Base-by-base conservation (phyloP, 305 asterid species). In the Fraxinus velutina region DNA sequence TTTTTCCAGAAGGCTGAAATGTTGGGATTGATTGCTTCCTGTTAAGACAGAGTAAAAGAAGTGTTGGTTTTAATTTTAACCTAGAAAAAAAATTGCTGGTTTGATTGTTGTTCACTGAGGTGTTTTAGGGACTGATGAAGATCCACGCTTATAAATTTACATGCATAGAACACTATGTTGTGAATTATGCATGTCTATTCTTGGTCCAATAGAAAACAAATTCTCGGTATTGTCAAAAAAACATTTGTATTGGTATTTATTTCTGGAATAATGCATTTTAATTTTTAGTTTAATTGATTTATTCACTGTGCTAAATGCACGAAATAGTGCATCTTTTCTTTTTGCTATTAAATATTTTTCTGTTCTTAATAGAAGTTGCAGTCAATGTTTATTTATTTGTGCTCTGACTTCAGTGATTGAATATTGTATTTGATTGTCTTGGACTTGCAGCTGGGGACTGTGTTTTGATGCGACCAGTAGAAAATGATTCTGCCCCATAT, bases 371-470 rank as follows among this genome's bases (percentile, higher is more conserved):
- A 13, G 36, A 10, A 6, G 7, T 68, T 8, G 39, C 74, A 3
- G 29, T 68, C n/a, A 27, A 30, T 68, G 74, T 82, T 12, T n/a
- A 13, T 47, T 10, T 57, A 21, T 5, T 72, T 13, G 30, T 32
- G n/a, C 24, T 77, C 10, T 77, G 21, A 44, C 70, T 29, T 66
- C 70, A 83, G 24, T 79, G 78, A 42, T 76, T 73, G 82, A 75
- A 81, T 42, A 66, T 82, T 33, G 34, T 17, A 13, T 62, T 85
- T 77, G 4, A 8, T 27, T 77, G 12, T 27, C 37, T 71, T 81
- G 82, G 78, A 71, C 68, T 52, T 85, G 88, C 84, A 92, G 98
- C 85, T 80, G 97, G 95, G 44, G 96, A 92, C 78, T 92, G 94
- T 72, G 95, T 94, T n/a, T 78, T 90, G 90, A 86, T 92, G 90